Evolutionary conservation across 2,329 filamentous ascomycete species (phyloP).

Genomic region (Ophiostoma pallidulum): DNA sequence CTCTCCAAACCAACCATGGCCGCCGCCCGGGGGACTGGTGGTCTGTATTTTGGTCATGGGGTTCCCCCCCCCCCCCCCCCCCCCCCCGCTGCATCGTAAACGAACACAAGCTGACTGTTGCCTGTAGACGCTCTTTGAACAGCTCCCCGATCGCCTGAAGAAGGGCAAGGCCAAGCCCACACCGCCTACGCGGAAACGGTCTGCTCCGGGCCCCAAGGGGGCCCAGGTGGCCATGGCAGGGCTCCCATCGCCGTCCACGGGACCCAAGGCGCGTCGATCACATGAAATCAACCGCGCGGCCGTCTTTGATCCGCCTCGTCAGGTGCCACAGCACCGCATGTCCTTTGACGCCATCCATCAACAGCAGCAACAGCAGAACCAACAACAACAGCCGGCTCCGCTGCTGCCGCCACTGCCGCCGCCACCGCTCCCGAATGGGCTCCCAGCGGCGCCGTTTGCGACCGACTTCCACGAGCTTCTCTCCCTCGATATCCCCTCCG

Average conservation of each 20-base stretch:
- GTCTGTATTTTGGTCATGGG: no score
- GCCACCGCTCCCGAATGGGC: conserved; percentile 11
- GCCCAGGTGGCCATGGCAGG: conserved; percentile 21
- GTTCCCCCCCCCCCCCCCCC: no score
- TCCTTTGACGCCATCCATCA: conserved; percentile 21
- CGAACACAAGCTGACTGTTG: background rate
- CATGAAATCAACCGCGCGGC: conserved; percentile 19
- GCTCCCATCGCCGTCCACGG: conserved; percentile 18
- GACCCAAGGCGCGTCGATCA: conserved; percentile 20
- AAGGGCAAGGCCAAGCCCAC: conserved; percentile 31
- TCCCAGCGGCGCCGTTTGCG: conserved; percentile 25
- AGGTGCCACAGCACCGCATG: conserved; percentile 17
- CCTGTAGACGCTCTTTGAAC: conserved; percentile 66
- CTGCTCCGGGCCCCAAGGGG: conserved; percentile 38
- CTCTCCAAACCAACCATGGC: no score
- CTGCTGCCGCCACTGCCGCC: background rate
- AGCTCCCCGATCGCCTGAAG: conserved; percentile 65
- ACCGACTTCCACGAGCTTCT: conserved; percentile 36
- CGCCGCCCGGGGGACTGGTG: no score
- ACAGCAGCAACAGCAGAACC: conserved; percentile 6
- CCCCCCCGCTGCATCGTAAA: no score
- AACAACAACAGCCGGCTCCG: background rate
- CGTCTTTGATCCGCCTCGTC: conserved; percentile 12
- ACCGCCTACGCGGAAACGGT: conserved; percentile 43
- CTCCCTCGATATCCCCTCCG: conserved; percentile 35